Evolutionary conservation across 306 rosid species (phyloP).

Genomic region (Prunus campanulata): DNA sequence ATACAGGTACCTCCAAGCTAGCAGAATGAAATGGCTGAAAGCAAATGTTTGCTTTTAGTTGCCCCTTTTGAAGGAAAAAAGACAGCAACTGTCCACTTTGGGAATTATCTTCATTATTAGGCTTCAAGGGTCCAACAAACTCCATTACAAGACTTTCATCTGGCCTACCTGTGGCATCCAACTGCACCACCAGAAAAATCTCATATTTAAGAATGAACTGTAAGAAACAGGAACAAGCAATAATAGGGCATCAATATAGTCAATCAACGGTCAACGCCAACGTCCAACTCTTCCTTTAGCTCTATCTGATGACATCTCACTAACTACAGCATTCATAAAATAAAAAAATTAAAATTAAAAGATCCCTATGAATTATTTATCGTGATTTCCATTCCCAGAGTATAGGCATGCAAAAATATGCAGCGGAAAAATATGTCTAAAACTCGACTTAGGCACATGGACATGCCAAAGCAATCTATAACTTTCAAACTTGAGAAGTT

Average conservation of each 20-base stretch:
- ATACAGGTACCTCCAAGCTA: constrained; percentile 74
- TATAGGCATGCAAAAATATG: neutral
- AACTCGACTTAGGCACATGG: neutral
- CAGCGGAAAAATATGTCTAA: neutral
- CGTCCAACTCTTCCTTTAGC: neutral
- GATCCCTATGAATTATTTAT: neutral
- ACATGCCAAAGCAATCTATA: neutral
- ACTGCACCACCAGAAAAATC: constrained; percentile 46
- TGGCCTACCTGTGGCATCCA: constrained; percentile 85
- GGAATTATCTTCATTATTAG: constrained; percentile 45
- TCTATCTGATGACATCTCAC: neutral
- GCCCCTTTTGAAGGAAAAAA: constrained; percentile 78
- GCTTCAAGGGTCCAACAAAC: constrained; percentile 70
- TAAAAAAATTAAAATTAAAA: neutral
- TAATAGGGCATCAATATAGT: neutral
- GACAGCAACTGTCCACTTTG: constrained; percentile 56
- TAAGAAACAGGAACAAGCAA: constrained; percentile 8
- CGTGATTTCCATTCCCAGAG: neutral
- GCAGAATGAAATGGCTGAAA: constrained; percentile 74
- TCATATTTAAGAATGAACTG: constrained; percentile 20
- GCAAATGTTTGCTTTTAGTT: constrained; percentile 60
- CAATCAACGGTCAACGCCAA: constrained; percentile 4
- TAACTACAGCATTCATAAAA: neutral
- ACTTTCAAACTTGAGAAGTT: constrained; percentile 8
- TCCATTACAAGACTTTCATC: constrained; percentile 84